Percentiles rank a stretch among this genome's conserved stretches.
Conservation (phyloP, 768 basidiomycete genomes). For the Panellus pusillus region DNA sequence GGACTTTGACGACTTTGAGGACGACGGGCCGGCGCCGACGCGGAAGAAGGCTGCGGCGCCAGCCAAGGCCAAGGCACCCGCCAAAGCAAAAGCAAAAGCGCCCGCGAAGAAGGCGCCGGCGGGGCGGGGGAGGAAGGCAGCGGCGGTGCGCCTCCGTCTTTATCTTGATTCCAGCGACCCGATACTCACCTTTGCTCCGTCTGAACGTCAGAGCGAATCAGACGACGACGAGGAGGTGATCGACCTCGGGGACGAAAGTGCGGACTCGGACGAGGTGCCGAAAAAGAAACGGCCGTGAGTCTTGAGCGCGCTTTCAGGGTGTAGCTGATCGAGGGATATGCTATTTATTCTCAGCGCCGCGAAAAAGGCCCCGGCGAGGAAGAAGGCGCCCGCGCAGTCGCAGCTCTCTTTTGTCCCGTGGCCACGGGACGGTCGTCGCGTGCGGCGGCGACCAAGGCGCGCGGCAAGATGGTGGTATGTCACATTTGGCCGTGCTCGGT, state of each 20-base stretch:
- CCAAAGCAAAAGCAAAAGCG: conserved; percentile 7
- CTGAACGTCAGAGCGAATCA: conserved; percentile 48
- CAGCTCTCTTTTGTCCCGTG: conserved; percentile 67
- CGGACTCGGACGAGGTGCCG: conserved; percentile 42
- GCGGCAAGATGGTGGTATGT: conserved; percentile 59
- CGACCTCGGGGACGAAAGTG: conserved; percentile 57
- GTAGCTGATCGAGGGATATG: not conserved
- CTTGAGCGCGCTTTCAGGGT: no score
- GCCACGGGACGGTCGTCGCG: conserved; percentile 52
- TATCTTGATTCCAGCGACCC: no score
- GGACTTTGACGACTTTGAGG: no score
- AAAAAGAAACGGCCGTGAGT: conserved; percentile 61
- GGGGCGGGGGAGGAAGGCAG: conserved; percentile 58
- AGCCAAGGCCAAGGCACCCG: conserved; percentile 39
- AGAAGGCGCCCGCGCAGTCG: conserved; percentile 41
- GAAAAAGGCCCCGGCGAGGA: conserved; percentile 43
- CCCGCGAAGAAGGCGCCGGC: conserved; percentile 37
- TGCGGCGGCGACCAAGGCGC: conserved; percentile 69
- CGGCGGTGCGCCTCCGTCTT: conserved; percentile 37
- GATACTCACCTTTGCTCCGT: no score
- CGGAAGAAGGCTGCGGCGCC: conserved; percentile 42
- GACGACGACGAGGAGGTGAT: conserved; percentile 52
- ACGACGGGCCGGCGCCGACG: conserved; percentile 46
- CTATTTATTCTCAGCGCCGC: conserved; percentile 20
- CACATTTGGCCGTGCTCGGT: no score